Evolutionary conservation across 768 basidiomycete species (phyloP).

Genomic region (Suillus subaureus): DNA sequence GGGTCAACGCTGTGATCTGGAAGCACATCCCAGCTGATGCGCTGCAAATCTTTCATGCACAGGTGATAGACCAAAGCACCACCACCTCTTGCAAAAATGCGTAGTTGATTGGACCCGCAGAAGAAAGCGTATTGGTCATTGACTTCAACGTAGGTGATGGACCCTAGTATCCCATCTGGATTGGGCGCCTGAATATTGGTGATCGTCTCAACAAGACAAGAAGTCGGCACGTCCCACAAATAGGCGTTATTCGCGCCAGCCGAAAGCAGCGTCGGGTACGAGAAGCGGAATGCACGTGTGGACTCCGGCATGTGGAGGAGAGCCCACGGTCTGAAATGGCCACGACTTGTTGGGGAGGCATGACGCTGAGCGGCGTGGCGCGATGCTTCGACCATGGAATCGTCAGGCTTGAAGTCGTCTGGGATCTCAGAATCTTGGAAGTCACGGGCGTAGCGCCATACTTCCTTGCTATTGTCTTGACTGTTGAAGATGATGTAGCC

Average conservation of each 20-base stretch:
- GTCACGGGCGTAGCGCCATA: conserved; percentile 59
- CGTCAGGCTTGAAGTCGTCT: conserved; percentile 36
- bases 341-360: conserved; percentile 25
- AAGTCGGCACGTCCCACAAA: conserved; percentile 64
- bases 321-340: conserved; percentile 67
- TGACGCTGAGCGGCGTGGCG: conserved; percentile 20
- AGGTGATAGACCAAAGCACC: conserved; percentile 48
- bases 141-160: conserved; percentile 66
- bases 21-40: conserved; percentile 38
- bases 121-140: conserved; percentile 59
- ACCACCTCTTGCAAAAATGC: conserved; percentile 54
- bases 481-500: conserved; percentile 78
- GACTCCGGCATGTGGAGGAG: conserved; percentile 49
- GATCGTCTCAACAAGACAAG: conserved; percentile 50
- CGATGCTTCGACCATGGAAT: conserved; percentile 27
- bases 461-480: conserved; percentile 57
- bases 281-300: conserved; percentile 61
- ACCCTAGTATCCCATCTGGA: conserved; percentile 25
- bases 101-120: conserved; percentile 49
- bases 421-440: conserved; percentile 27
- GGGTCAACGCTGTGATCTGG: conserved; percentile 13
- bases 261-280: conserved; percentile 65
- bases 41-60: conserved; percentile 36
- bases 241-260: conserved; percentile 48
- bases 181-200: conserved; percentile 35